A percentile compares a stretch with the other conserved stretches of the same genome.
These are phyloP conservation scores for Claviceps quebecensis DNA, from an alignment of 2,329 filamentous ascomycete species.

Conservation along the genomic window DNA sequence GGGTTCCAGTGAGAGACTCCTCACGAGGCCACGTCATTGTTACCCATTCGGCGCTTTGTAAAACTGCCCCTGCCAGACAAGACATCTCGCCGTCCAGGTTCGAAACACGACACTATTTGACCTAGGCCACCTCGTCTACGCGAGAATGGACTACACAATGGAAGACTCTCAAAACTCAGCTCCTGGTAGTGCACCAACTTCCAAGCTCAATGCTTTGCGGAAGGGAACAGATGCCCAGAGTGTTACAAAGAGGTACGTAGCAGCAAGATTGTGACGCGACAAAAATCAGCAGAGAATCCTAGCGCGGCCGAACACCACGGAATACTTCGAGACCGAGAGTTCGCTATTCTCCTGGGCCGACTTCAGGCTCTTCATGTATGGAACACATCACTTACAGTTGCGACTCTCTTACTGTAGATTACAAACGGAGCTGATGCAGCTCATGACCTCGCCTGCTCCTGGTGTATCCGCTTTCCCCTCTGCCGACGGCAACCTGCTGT, in stretches of 20 bases:
- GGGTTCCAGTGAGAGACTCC: background rate
- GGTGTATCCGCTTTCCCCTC: constrained; percentile 92
- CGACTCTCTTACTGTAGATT: constrained; percentile 41
- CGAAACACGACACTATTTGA: background rate
- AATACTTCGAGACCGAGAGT: background rate
- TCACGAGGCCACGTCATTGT: background rate
- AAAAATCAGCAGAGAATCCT: too few relatives aligned
- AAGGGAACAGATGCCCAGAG: constrained; percentile 54
- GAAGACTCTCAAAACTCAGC: constrained; percentile 53
- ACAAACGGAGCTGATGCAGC: constrained; percentile 94
- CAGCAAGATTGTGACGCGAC: background rate
- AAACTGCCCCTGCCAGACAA: background rate
- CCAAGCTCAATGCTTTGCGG: constrained; percentile 44
- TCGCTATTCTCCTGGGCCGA: background rate
- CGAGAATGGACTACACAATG: constrained; percentile 29
- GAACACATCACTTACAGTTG: background rate
- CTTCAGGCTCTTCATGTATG: background rate
- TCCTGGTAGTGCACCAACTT: constrained; percentile 45
- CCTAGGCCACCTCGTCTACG: background rate
- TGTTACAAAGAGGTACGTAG: constrained; percentile 58
- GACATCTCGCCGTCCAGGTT: background rate
- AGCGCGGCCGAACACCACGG: background rate
- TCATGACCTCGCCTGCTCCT: constrained; percentile 90
- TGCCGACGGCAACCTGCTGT: constrained; percentile 75
- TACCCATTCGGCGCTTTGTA: background rate